Evolutionary conservation across 306 rosid genomes (phyloP), one percentile per base, ranked within the genome.

Genomic region (Prunus padus): DNA sequence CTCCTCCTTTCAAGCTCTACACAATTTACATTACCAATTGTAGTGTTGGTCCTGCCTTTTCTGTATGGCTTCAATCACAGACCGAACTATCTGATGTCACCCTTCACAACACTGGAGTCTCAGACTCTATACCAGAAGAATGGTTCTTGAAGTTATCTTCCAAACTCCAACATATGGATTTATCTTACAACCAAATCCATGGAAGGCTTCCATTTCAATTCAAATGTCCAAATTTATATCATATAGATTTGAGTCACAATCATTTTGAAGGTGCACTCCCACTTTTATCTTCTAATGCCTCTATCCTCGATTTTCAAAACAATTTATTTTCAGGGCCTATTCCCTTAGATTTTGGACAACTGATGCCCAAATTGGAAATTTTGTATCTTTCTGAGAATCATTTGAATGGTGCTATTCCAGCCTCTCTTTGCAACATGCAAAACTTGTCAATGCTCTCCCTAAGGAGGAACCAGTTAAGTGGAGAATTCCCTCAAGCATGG

Each of bases 291-390:
- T 14, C 3, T 47, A 16, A 25, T 26, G 42, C 25, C n/a, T 0
- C 0, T n/a, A 0, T 0, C 1, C 25, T 26, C 2, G 1, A 10
- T 49, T 10, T 69, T 0, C 0, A 13, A 19, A 11, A 3, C 28
- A 50, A 69, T 51, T 10, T 5, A 0, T 51, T 51, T 19, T 69
- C 9, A 0, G 30, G 74, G 30, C 28, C 46, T 0, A 30, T 69
- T 13, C 62, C 74, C 16, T 50, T 25, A 6, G 31, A 50, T 30
- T 19, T 69, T 0, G 8, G n/a, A 7, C 30, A 51, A 19, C 42
- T 47, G 46, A 26, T 50, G 45, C 73, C 61, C 18, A 2, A 69
- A 0, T 69, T 69, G 12, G 0, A 0, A 50, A 0, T 0, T 0
- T 18, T 69, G 73, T 0, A 4, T 50, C 73, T 50, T 18, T 19